Percentiles rank a stretch among this genome's conserved stretches.
Conservation (phyloP, 345 rosid genomes). For the Corymbia maculata region DNA sequence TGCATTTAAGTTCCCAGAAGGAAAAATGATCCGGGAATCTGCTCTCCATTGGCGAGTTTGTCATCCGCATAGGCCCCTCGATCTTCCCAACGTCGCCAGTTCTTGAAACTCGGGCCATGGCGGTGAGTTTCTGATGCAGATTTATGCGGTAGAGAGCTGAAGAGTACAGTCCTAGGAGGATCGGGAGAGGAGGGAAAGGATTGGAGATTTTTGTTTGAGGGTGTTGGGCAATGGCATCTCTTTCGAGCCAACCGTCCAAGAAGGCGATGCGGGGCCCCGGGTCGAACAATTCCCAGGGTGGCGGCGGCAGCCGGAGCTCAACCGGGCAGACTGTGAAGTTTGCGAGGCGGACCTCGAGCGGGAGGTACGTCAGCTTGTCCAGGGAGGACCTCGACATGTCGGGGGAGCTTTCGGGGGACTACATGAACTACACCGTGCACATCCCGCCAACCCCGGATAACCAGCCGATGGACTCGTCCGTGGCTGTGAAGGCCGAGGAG, state of each 20-base stretch:
- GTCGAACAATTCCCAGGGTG: slow-evolving; percentile 8
- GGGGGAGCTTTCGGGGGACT: slow-evolving; percentile 66
- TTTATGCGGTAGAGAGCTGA: background rate
- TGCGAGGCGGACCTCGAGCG: slow-evolving; percentile 84
- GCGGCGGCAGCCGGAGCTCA: background rate
- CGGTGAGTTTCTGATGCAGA: background rate
- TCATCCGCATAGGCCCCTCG: background rate
- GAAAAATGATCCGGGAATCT: background rate
- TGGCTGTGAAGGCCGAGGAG: slow-evolving; percentile 56
- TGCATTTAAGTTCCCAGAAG: background rate
- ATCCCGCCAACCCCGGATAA: slow-evolving; percentile 93
- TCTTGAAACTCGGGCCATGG: background rate
- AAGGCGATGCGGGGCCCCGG: slow-evolving; percentile 40
- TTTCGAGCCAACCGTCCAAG: slow-evolving; percentile 48
- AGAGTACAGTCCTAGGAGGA: background rate
- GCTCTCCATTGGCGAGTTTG: background rate
- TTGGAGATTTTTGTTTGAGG: background rate
- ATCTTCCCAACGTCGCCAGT: background rate
- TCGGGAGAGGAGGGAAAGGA: background rate
- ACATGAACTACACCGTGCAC: slow-evolving; percentile 87
- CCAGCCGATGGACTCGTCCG: slow-evolving; percentile 67
- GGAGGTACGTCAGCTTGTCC: slow-evolving; percentile 83
- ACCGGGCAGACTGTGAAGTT: slow-evolving; percentile 83
- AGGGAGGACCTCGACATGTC: slow-evolving; percentile 85
- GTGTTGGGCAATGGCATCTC: slow-evolving; percentile 37